Conservation (phyloP, 176 grass and related monocot species). For the Oryza officinalis region DNA sequence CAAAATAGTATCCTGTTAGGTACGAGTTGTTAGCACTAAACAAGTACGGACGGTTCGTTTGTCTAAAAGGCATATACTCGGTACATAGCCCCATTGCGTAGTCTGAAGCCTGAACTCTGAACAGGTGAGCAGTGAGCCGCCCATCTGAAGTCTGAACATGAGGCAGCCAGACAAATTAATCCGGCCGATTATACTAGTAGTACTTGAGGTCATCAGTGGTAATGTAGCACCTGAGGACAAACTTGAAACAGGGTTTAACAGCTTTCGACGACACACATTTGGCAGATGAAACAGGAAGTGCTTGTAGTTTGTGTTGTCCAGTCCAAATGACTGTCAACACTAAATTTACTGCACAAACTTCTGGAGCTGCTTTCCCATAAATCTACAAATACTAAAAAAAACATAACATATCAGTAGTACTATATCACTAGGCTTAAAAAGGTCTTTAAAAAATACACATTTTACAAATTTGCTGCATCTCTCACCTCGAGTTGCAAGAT, state of each 20-base stretch:
- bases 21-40: neutral
- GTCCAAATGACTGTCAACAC: neutral
- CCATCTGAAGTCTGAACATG: neutral
- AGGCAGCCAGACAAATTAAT: neutral
- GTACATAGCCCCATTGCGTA: neutral
- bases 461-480: neutral
- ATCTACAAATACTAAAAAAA: too few relatives aligned
- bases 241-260: neutral
- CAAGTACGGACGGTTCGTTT: neutral
- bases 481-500: neutral
- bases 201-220: neutral
- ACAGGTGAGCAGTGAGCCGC: neutral
- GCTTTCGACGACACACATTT: neutral
- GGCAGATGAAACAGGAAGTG: neutral
- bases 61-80: neutral
- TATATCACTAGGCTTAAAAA: too few relatives aligned
- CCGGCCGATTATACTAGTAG: neutral
- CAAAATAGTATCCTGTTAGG: neutral
- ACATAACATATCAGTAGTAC: too few relatives aligned
- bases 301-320: neutral
- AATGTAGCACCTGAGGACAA: neutral
- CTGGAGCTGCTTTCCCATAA: too few relatives aligned
- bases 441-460: neutral
- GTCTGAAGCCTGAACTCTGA: neutral
- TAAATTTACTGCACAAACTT: too few relatives aligned